Evolutionary conservation across 2,329 filamentous ascomycete genomes (phyloP), one percentile per base, ranked within the genome.

Genomic region (Scortechinia acanthostroma): DNA sequence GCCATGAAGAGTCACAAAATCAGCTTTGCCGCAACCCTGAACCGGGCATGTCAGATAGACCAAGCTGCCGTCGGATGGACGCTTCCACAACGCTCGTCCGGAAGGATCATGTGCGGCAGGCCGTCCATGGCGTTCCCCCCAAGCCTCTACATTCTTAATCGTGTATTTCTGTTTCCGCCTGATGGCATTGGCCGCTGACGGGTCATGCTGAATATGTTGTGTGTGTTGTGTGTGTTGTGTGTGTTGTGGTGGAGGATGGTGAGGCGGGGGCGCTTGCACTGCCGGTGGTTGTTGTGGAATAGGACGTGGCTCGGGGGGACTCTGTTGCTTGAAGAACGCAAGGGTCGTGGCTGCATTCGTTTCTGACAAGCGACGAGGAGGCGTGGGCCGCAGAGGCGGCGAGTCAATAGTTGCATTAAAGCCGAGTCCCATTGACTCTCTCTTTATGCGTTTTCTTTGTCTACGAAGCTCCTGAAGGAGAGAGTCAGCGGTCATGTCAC

Each of bases 291-390:
- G 48, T 37, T 48, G 49, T 30, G 45, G 35, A 40, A 45, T 47
- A 17, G 46, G 49, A 44, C 22, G 16, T 23, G 43, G 44, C 45
- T 65, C 62, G 16, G 58, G 61, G 4, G 62, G 61, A n/a, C 55
- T 63, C 47, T 65, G 62, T 45, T 65, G 62, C 48, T 65, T 64
- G 52, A 65, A 64, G 43, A 64, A 64, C 15, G 62, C 62, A 45
- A 65, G 51, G 21, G 62, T 64, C 4, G 62, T 65, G 16, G 62
- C 62, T 21, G 62, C 62, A 50, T 61, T 65, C 42, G 62, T 65
- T 51, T 65, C 62, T 37, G 62, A 65, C 40, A 65, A 48, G 21
- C 62, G 61, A 46, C 62, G 60, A 17, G 61, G 58, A 45, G 59
- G 58, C 44, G 61, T 60, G 22, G 61, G 60, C 23, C 59, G 58